Conservation (phyloP, 1,284 basidiomycete species). For the Fistulinella staudtii region DNA sequence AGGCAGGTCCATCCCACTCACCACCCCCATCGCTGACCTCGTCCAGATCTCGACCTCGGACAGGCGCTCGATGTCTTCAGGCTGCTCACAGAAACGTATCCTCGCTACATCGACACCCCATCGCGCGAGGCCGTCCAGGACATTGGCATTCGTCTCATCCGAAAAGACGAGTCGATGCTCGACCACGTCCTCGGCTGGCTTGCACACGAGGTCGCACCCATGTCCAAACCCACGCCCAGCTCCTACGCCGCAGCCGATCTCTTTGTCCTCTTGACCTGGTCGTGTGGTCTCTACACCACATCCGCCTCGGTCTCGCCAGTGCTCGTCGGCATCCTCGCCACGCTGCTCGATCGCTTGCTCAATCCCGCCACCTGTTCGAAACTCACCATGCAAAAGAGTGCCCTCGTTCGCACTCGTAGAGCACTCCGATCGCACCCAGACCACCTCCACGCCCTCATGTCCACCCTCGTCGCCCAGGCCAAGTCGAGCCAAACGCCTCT, state of each 20-base stretch:
- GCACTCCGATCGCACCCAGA: slow-evolving; percentile 57
- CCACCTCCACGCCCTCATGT: slow-evolving; percentile 46
- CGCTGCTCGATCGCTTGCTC: slow-evolving; percentile 57
- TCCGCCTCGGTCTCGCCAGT: slow-evolving; percentile 44
- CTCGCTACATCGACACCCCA: slow-evolving; percentile 68
- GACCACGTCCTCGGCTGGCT: slow-evolving; percentile 73
- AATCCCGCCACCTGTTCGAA: slow-evolving; percentile 52
- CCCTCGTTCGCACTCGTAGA: slow-evolving; percentile 56
- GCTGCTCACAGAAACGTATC: slow-evolving; percentile 69
- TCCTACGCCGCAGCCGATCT: slow-evolving; percentile 60
- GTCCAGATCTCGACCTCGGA: slow-evolving; percentile 56
- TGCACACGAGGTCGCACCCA: slow-evolving; percentile 57
- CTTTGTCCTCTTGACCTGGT: slow-evolving; percentile 74
- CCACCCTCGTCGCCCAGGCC: slow-evolving; percentile 45
- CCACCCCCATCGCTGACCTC: neutral
- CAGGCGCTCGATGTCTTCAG: slow-evolving; percentile 72
- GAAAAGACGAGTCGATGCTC: slow-evolving; percentile 55
- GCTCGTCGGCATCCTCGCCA: slow-evolving; percentile 52
- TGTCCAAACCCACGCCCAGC: slow-evolving; percentile 50
- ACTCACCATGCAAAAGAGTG: slow-evolving; percentile 55
- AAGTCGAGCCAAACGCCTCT: slow-evolving; percentile 50
- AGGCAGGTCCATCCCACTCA: slow-evolving; percentile 40
- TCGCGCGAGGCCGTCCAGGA: slow-evolving; percentile 70
- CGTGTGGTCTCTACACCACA: slow-evolving; percentile 58
- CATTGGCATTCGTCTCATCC: slow-evolving; percentile 60